Evolutionary conservation across 768 basidiomycete genomes (phyloP), one percentile per base, ranked within the genome.

Genomic region (Amanita phalloides): DNA sequence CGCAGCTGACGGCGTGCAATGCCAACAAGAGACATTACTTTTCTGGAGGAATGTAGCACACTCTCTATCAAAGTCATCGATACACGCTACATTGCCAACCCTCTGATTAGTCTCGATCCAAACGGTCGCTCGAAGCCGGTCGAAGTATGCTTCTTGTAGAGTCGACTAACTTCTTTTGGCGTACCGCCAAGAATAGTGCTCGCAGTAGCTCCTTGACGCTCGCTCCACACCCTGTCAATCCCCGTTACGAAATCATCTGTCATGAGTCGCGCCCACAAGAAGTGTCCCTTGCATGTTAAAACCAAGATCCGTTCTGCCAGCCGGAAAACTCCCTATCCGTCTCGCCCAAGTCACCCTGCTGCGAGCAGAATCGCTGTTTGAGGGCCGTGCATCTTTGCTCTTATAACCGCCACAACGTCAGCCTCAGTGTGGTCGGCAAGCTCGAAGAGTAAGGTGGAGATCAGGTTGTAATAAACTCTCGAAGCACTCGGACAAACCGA

Each of bases 261-360:
- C 60, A 66, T 64, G 23, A 62, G 45, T 9, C 49, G 51, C 9
- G 64, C 65, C 59, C 62, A 66, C 26, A 66, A 37, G 48, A 65
- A 66, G 39, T 62, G 62, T n/a, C 58, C 58, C 32, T 64, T 54
- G 59, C 66, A 6, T 55, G 53, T n/a, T n/a, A 6, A n/a, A 6
- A 48, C 44, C 36, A 61, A 23, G n/a, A 46, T 3, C 2, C 45
- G n/a, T 21, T 21, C 20, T 30, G 45, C 45, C 26, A 4, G 33
- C 28, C 2, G 28, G 45, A 46, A 35, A 30, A 25, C 43, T 25
- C 6, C 43, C 14, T 23, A 45, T 45, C 43, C 8, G n/a, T 17
- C 45, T 45, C 45, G 26, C 9, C 45, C 13, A 45, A 33, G 14
- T 42, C 39, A n/a, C 5, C 21, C 39, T 23, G 39, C 39, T 42